These are phyloP conservation scores for Geranomyces michiganensis DNA, from an alignment of 192 early-diverging fungal species.

Conservation along the genomic window DNA sequence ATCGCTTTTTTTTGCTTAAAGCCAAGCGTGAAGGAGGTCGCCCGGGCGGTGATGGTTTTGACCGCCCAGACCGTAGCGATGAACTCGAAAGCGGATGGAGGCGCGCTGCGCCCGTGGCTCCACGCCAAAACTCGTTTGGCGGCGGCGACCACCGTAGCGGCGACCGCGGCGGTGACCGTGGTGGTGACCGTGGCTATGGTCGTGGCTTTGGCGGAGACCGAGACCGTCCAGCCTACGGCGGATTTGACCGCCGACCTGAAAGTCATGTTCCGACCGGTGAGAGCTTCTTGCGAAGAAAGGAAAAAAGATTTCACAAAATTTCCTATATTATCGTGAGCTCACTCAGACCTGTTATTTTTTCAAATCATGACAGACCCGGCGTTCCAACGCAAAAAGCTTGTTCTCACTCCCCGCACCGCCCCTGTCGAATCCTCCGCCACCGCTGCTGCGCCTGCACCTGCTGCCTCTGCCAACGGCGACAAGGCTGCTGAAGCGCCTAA, in stretches of 20 bases:
- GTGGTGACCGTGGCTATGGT: constrained; percentile 36
- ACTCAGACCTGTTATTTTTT: too few relatives aligned
- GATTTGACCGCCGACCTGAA: neutral
- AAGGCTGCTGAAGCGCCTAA: constrained; percentile 14
- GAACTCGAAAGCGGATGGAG: constrained; percentile 39
- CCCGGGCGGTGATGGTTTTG: neutral
- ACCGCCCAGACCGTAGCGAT: constrained; percentile 21
- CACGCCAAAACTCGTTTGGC: constrained; percentile 43
- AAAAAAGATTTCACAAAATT: too few relatives aligned
- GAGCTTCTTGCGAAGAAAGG: too few relatives aligned
- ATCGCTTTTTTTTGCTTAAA: neutral
- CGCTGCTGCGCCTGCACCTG: constrained; percentile 9
- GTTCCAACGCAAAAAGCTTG: constrained; percentile 45
- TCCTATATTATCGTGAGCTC: too few relatives aligned
- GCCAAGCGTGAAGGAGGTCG: constrained; percentile 20
- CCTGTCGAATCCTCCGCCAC: constrained; percentile 12
- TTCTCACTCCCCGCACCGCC: constrained; percentile 43
- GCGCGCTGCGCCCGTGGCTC: constrained; percentile 53
- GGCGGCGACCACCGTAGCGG: constrained; percentile 34
- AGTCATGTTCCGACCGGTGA: neutral
- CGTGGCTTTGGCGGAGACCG: constrained; percentile 19
- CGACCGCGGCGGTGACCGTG: constrained; percentile 31
- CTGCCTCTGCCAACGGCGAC: neutral
- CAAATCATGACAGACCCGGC: neutral
- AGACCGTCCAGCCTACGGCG: constrained; percentile 18